Evolutionary conservation across 768 basidiomycete genomes (phyloP).

Genomic region (Trametes punicea): DNA sequence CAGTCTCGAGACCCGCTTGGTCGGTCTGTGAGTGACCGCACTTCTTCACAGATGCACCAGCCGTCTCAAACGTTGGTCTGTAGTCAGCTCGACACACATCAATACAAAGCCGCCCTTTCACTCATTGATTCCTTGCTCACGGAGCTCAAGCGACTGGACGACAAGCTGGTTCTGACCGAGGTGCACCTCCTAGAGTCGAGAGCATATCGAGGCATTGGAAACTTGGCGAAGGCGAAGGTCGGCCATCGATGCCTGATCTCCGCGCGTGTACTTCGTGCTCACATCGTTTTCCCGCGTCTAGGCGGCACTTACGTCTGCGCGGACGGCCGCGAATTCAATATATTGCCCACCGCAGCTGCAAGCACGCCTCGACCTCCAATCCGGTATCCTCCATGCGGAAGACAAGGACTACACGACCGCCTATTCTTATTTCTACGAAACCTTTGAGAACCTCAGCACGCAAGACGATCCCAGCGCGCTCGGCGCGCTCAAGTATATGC

Average conservation of each 20-base stretch:
- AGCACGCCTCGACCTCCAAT: constrained; percentile 60
- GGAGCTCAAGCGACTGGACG: constrained; percentile 90
- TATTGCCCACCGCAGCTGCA: constrained; percentile 81
- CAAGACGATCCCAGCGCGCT: constrained; percentile 70
- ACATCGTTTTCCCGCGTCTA: constrained; percentile 25
- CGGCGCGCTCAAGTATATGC: constrained; percentile 94
- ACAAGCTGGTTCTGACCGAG: constrained; percentile 97
- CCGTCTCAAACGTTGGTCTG: neutral
- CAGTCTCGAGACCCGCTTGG: constrained; percentile 85
- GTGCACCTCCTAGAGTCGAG: constrained; percentile 92
- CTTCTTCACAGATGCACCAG: neutral
- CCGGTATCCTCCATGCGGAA: constrained; percentile 87
- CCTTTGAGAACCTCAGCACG: constrained; percentile 83
- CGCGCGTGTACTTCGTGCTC: neutral
- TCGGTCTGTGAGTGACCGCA: constrained; percentile 51
- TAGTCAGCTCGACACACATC: constrained; percentile 71
- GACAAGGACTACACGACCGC: constrained; percentile 98
- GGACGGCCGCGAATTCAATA: constrained; percentile 93
- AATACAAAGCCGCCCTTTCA: constrained; percentile 73
- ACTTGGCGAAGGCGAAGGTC: constrained; percentile 88
- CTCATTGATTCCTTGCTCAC: constrained; percentile 86
- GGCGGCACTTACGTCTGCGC: constrained; percentile 85
- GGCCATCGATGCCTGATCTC: neutral
- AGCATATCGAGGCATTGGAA: constrained; percentile 86
- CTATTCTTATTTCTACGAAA: constrained; percentile 96